Base-by-base conservation (phyloP, 306 rosid genomes). In the Gillenia trifoliata region DNA sequence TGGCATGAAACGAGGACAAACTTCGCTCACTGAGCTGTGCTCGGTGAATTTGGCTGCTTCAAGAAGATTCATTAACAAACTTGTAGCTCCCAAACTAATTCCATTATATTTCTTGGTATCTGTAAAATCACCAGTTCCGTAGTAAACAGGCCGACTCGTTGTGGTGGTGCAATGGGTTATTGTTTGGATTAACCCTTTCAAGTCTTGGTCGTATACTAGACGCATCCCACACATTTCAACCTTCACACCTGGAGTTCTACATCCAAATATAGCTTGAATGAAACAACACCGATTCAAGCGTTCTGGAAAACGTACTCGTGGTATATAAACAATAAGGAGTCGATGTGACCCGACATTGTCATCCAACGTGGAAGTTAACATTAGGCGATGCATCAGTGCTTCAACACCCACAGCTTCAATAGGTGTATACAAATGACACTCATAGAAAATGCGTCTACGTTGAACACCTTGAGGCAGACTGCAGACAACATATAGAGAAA, bases 211-310 rank as follows among this genome's bases (percentile, higher is more conserved):
- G 31, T 56, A 67, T 20, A 76, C 12, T 1, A 76, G 45, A 5
- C 67, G 61, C 13, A 63, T 64, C 25, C 74, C 79, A 23, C 73
- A 78, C 63, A 50, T 54, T 43, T 55, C 70, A 29, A 56, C 20
- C 63, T 78, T 23, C 16, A 72, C 63, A 11, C 59, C 30, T 5
- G 72, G 72, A 55, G 29, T 71, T 19, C 45, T 60, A 28, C 72
- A 34, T 10, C 23, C 2, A 34, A 78, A 49, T 3, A 49, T 63
- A 30, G 60, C 36, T 6, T 54, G 64, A 26, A 71, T 71, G 31
- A 47, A 63, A 11, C 59, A 29, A n/a, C 50, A 77, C 23, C 23
- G 77, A 45, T 38, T 64, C 23, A 71, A 65, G 38, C 49, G 40
- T 15, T 59, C 2, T 1, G 64, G 12, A 30, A 78, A 63, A 16